phyloP scores from a whole-genome alignment of 805 yeast species.

The Metschnikowia aberdeeniae region DNA sequence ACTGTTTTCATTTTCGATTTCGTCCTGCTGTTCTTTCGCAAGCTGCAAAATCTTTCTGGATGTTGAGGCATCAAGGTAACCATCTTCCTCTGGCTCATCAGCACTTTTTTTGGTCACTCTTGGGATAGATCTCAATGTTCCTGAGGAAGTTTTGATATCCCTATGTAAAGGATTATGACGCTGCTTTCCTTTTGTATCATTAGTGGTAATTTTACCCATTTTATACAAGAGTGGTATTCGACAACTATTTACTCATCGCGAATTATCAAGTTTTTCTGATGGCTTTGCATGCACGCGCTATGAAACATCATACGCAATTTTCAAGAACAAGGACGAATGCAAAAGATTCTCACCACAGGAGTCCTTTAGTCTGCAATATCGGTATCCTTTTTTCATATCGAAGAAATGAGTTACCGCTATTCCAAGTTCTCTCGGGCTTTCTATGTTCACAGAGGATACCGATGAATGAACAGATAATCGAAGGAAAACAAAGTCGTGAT shows the following conservation, averaged over 20 bases:
- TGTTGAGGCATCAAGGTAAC: conserved; percentile 70
- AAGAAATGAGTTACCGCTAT: conserved; percentile 55
- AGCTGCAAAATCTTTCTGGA: conserved; percentile 83
- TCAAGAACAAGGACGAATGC: conserved; percentile 48
- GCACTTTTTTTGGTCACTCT: conserved; percentile 28
- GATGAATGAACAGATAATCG: conserved; percentile 47
- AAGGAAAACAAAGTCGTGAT: conserved; percentile 51
- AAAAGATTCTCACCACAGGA: conserved; percentile 70
- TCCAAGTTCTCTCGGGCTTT: conserved; percentile 44
- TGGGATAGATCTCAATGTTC: conserved; percentile 52
- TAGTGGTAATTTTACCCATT: conserved; percentile 66
- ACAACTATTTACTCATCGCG: conserved; percentile 9
- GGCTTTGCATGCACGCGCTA: conserved; percentile 4
- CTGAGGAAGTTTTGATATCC: conserved; percentile 73
- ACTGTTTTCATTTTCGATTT: conserved; percentile 50
- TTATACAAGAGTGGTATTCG: neutral
- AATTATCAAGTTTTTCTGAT: neutral
- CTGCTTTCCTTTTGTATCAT: conserved; percentile 48
- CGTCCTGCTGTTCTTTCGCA: conserved; percentile 92
- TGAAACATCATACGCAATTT: conserved; percentile 22
- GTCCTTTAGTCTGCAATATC: conserved; percentile 77
- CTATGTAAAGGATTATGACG: conserved; percentile 81
- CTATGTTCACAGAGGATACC: conserved; percentile 14
- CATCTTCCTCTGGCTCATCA: conserved; percentile 49
- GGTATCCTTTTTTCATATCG: conserved; percentile 71